These are phyloP conservation scores for Schizophyllum commune DNA, from an alignment of 1,284 basidiomycete genomes.

Conservation along the genomic window DNA sequence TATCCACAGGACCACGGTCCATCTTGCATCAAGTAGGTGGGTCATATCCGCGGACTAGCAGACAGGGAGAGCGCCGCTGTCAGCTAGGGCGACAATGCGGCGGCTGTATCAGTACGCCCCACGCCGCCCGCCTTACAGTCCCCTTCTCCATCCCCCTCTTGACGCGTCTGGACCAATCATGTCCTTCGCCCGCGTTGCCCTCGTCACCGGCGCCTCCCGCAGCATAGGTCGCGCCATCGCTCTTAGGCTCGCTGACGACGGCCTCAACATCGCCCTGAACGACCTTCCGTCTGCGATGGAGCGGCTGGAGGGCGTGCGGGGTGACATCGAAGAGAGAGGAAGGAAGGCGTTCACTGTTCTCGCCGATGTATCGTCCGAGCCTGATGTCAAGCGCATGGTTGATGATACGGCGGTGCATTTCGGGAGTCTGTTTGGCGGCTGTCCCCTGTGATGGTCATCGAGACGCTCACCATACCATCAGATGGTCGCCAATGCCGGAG, in stretches of 20 bases:
- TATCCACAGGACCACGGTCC: too few relatives aligned
- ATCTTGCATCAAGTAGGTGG: too few relatives aligned
- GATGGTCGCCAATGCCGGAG: conserved; percentile 28
- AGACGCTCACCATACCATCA: too few relatives aligned
- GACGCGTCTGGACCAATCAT: neutral
- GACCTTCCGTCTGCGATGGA: conserved; percentile 24
- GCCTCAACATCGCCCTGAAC: conserved; percentile 30
- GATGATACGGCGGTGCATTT: conserved; percentile 21
- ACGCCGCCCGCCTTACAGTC: too few relatives aligned
- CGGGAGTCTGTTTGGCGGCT: too few relatives aligned
- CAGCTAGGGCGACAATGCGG: too few relatives aligned
- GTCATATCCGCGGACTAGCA: too few relatives aligned
- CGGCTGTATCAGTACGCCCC: too few relatives aligned
- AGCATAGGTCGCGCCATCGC: conserved; percentile 37
- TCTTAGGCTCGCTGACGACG: conserved; percentile 33
- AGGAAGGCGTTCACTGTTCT: conserved; percentile 20
- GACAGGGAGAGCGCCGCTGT: too few relatives aligned
- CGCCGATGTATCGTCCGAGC: conserved; percentile 29
- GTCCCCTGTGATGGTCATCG: too few relatives aligned
- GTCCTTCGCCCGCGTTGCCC: conserved; percentile 12
- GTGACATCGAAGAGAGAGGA: conserved; percentile 23
- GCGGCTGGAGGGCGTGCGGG: conserved; percentile 20
- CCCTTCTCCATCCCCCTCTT: too few relatives aligned
- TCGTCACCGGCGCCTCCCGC: conserved; percentile 31
- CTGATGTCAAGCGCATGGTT: conserved; percentile 28